Evolutionary conservation across 768 basidiomycete species (phyloP), one percentile per base, ranked within the genome.

Genomic region (Ephemerocybe angulata): DNA sequence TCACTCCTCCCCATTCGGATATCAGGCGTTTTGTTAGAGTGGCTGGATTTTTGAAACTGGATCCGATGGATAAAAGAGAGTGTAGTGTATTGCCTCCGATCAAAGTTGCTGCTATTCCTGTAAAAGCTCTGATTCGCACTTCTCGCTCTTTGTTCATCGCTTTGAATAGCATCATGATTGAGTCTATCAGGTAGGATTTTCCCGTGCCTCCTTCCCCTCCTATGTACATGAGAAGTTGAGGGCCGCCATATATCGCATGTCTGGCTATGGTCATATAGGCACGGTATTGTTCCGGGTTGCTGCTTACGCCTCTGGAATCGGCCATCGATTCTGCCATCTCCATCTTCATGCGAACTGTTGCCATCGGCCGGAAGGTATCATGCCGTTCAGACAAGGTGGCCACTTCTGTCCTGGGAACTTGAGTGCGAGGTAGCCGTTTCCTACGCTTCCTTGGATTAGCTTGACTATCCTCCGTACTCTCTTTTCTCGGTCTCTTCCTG

Each of bases 51-150:
- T 2, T 8, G 38, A 17, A n/a, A 19, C 21, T 41, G 7, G 38
- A 13, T n/a, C 38, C 38, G 5, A 64, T 33, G 47, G 67, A 53
- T 0, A 59, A 60, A 3, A 72, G 49, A 0, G 67, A 59, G 52
- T 71, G 69, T 4, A 71, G 52, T 0, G 71, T 72, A 17, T 60
- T 62, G 1, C 70, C 70, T 0, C 53, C 61, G 5, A 72, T 67
- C 2, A 67, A 37, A 0, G 59, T 40, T 0, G 71, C 71, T 0
- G 70, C 66, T 21, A 60, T 65, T 0, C 71, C 70, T 6, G 71
- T 71, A n/a, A 63, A 65, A 17, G 69, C 68, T 6, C 60, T 50
- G 0, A 64, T 50, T 0, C 62, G 38, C 6, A 70, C 25, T n/a
- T 63, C 52, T 2, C 59, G 28, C 1, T 30, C 11, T 3, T 54